These are phyloP conservation scores for Pyrus betulifolia DNA, from an alignment of 306 rosid species.

Conservation along the genomic window DNA sequence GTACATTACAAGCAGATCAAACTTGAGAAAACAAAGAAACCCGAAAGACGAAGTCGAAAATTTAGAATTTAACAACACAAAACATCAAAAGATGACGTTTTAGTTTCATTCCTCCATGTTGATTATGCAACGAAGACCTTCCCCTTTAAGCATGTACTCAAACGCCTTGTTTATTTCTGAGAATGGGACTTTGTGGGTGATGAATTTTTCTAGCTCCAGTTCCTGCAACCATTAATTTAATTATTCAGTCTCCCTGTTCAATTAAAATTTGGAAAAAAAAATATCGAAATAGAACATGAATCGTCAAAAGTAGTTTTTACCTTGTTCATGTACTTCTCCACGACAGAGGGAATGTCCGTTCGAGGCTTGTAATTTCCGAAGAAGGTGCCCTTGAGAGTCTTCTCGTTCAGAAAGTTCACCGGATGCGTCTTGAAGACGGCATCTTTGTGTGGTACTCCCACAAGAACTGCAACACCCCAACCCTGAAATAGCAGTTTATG, in stretches of 20 bases:
- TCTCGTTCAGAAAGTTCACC: conserved; percentile 27
- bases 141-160: conserved; percentile 31
- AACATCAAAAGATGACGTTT: background rate
- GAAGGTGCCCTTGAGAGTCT: conserved; percentile 31
- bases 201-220: conserved; percentile 30
- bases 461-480: conserved; percentile 39
- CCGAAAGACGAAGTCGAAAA: background rate
- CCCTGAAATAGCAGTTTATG: conserved; percentile 25
- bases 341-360: conserved; percentile 12
- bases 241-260: background rate
- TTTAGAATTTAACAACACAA: background rate
- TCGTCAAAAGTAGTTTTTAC: conserved; percentile 11
- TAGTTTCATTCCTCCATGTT: conserved; percentile 13
- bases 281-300: background rate
- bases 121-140: conserved; percentile 16
- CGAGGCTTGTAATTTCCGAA: conserved; percentile 29
- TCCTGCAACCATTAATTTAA: conserved; percentile 18
- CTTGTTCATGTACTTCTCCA: conserved; percentile 25
- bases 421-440: conserved; percentile 27
- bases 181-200: conserved; percentile 31
- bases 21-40: background rate
- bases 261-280: background rate
- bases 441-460: conserved; percentile 13
- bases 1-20: background rate
- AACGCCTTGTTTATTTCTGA: conserved; percentile 35